Base-by-base conservation (phyloP, 1,284 basidiomycete genomes). In the Xerocomus nothofagi region DNA sequence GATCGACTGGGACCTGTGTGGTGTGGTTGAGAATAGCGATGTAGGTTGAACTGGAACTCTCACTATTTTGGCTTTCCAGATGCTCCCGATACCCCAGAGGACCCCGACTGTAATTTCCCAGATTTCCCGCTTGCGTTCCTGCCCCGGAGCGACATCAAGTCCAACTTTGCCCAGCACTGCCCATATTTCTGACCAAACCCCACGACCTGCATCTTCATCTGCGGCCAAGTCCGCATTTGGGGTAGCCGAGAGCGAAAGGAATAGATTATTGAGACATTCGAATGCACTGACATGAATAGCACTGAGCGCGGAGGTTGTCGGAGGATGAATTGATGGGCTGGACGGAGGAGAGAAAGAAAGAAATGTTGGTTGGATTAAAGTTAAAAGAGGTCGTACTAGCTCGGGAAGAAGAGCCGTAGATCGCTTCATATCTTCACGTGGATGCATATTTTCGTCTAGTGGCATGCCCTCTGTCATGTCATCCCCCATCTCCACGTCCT, bases 191-290 rank as follows among this genome's bases (percentile, higher is more conserved):
- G 76, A 72, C 86, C 88, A 91, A 12, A 89, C 68, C 2, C 66
- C 69, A 21, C 61, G 61, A 8, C 83, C 86, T 2, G 69, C 72
- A 17, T 76, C 74, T 9, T 70, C 67, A 50, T 85, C 80, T 6
- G 69, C 67, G 7, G 71, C 57, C 7, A 78, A 65, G 17, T 64
- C 67, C 23, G 72, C 55, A 47, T 68, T 74, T 10, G 73, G 70
- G 3, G 72, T 68, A 0, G 78, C 67, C 4, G 84, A 77, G 20
- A 91, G 75, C 2, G 91, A 86, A 42, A 96, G 75, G 60, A 95
- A 87, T 14, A 94, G 77, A 68, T 98, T 97, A 66, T 93, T 95
- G 49, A 97, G 78, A 58, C 92, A 93, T 68, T 96, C 93, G 42
- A 95, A 76, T 7, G 93, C 91, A 53, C 86, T 78, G 43, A 92